A percentile compares a stretch with the other conserved stretches of the same genome.
phyloP scores from a whole-genome alignment of 768 basidiomycete species.

The Inosperma sp. region DNA sequence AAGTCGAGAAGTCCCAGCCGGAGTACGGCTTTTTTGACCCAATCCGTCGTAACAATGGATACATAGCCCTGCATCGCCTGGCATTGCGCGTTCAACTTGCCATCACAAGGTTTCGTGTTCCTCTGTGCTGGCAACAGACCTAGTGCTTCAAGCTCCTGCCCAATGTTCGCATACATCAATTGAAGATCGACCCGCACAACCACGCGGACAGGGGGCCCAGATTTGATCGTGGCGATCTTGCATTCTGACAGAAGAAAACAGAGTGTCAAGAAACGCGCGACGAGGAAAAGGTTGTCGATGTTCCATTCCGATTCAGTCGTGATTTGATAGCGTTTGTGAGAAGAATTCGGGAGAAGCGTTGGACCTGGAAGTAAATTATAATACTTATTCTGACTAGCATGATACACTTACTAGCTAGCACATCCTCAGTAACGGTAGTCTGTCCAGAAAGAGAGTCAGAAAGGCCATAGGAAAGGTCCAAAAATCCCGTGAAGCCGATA shows the following conservation, averaged over 20 bases:
- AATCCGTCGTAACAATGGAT: constrained; percentile 4
- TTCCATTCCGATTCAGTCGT: background rate
- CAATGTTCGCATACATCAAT: constrained; percentile 1
- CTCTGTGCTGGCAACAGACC: background rate
- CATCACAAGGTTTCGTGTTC: background rate
- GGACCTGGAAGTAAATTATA: too few relatives aligned
- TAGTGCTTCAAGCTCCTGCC: constrained; percentile 4
- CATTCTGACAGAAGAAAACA: constrained; percentile 4
- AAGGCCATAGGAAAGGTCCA: background rate
- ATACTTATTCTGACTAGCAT: too few relatives aligned
- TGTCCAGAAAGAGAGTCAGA: too few relatives aligned
- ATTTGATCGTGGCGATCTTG: constrained; percentile 1
- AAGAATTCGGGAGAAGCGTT: too few relatives aligned
- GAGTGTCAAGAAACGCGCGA: background rate
- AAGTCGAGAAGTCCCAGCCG: background rate
- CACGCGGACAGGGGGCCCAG: constrained; percentile 3
- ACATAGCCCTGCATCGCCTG: constrained; percentile 10
- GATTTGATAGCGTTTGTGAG: background rate
- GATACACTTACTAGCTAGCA: too few relatives aligned
- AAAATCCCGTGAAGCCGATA: background rate
- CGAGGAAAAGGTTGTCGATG: background rate
- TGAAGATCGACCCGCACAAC: constrained; percentile 8
- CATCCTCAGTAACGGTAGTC: too few relatives aligned
- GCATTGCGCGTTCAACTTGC: background rate
- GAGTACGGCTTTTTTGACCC: constrained; percentile 6